phyloP scores from a whole-genome alignment of 2,329 filamentous ascomycete genomes.

The Penicillium sp. region DNA sequence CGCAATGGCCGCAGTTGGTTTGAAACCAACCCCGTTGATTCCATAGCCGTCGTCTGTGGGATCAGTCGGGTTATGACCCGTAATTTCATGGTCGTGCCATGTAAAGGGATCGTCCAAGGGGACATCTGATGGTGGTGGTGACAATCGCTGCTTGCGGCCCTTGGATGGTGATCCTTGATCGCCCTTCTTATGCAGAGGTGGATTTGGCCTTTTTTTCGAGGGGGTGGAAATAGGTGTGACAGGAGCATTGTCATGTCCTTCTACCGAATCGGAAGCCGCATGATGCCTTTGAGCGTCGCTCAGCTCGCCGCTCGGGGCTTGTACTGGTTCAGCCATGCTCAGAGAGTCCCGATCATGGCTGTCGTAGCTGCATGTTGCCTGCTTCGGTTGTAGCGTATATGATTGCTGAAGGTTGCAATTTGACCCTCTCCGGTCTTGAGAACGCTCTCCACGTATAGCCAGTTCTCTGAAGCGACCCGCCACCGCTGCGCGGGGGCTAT shows the following conservation, averaged over 20 bases:
- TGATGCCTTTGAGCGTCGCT: slow-evolving; percentile 8
- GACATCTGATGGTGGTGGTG: slow-evolving; percentile 35
- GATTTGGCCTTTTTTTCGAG: slow-evolving; percentile 21
- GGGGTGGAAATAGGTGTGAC: slow-evolving; percentile 17
- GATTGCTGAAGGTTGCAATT: slow-evolving; percentile 16
- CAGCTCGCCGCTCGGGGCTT: slow-evolving; percentile 11
- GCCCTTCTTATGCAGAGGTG: slow-evolving; percentile 29
- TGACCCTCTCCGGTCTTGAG: slow-evolving; percentile 19
- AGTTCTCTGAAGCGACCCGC: slow-evolving; percentile 44
- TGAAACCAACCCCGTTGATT: slow-evolving; percentile 66
- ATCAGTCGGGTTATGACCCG: slow-evolving; percentile 59
- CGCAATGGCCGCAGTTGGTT: slow-evolving; percentile 61
- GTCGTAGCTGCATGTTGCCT: slow-evolving; percentile 18
- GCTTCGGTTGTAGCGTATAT: slow-evolving; percentile 10
- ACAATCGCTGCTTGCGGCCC: slow-evolving; percentile 31
- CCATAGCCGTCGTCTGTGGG: slow-evolving; percentile 64
- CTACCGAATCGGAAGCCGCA: slow-evolving; percentile 12
- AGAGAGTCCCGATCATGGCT: slow-evolving; percentile 7
- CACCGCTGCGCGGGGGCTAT: slow-evolving; percentile 44
- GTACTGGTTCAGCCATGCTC: slow-evolving; percentile 25
- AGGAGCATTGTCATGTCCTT: background rate
- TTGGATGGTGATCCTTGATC: slow-evolving; percentile 24
- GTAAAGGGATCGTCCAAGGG: slow-evolving; percentile 39
- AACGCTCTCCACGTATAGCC: slow-evolving; percentile 39
- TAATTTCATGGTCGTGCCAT: slow-evolving; percentile 66